Base-by-base conservation (phyloP, 129 eudicot genomes). In the Glebionis coronaria region DNA sequence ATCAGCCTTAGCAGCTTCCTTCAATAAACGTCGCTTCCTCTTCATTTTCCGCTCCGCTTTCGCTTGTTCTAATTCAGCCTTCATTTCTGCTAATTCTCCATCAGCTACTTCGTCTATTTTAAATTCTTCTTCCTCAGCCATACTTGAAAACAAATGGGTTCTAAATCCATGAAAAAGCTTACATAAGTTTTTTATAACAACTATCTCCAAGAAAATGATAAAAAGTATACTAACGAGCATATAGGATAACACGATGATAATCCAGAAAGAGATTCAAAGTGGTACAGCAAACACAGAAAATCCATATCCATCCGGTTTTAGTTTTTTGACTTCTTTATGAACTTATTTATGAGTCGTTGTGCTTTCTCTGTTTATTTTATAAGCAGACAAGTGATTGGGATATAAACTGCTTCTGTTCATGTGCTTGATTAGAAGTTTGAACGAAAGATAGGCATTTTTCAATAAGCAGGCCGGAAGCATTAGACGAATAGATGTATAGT, bases 1-100 rank as follows among this genome's bases (percentile, higher is more conserved):
- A 18, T 81, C 73, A 14, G 97, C 93, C 60, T 76, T 88, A 12
- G 83, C 83, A 25, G 88, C 80, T 79, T 89, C 99, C 69, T 78
- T 59, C 56, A 84, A 25, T 65, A 82, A 70, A 49, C 77, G 72
- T 72, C 69, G 78, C 79, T 79, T 90, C 77, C 78, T 78, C 74
- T 81, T 94, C 31, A 54, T 67, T 63, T 65, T 84, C 3, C 71
- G 67, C 47, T 76, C 82, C 27, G 69, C 78, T 40, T 73, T 74
- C 73, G 57, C 42, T 50, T 73, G 76, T 28, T 73, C 57, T 35
- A 67, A 53, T 52, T 74, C 73, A 14, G 60, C 28, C 61, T 68
- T 58, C 27, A 66, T 35, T 35, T 35, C 42, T 35, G 45, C 25
- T 63, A 45, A 49, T 71, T 85, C 67, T 68, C 52, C 14, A 42